phyloP scores from a whole-genome alignment of 2,329 filamentous ascomycete species.

The Trichoderma sp. region DNA sequence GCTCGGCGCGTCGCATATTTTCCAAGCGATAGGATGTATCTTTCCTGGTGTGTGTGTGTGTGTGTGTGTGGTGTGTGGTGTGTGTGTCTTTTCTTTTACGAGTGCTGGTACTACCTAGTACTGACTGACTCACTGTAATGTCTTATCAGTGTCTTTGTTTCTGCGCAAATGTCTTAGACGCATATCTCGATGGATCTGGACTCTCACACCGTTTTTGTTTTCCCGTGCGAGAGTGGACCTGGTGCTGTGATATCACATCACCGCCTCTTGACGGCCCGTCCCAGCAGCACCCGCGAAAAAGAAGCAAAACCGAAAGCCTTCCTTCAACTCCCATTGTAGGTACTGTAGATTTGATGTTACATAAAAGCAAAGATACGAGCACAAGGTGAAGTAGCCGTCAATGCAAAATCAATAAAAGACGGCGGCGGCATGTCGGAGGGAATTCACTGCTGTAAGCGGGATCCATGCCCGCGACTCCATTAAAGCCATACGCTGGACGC shows the following conservation, averaged over 20 bases:
- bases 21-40: neutral
- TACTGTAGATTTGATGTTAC: neutral
- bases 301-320: neutral
- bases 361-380: neutral
- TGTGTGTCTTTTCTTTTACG: neutral
- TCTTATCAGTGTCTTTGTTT: neutral
- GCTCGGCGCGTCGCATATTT: neutral
- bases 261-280: constrained; percentile 12
- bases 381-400: neutral
- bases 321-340: neutral
- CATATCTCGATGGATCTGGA: neutral
- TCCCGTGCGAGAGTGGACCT: neutral
- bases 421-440: constrained; percentile 12
- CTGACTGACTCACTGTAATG: neutral
- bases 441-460: constrained; percentile 1
- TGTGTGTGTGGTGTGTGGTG: neutral
- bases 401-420: neutral
- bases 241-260: constrained; percentile 11
- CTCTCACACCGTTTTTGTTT: neutral
- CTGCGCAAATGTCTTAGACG: neutral
- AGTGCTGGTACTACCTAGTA: neutral
- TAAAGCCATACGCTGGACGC: constrained; percentile 10
- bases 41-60: neutral
- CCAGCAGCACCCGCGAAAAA: neutral
- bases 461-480: constrained; percentile 11